These are phyloP conservation scores for Phytopythium chamaehyphon DNA, from an alignment of 352 stramenopile species.

Conservation along the genomic window DNA sequence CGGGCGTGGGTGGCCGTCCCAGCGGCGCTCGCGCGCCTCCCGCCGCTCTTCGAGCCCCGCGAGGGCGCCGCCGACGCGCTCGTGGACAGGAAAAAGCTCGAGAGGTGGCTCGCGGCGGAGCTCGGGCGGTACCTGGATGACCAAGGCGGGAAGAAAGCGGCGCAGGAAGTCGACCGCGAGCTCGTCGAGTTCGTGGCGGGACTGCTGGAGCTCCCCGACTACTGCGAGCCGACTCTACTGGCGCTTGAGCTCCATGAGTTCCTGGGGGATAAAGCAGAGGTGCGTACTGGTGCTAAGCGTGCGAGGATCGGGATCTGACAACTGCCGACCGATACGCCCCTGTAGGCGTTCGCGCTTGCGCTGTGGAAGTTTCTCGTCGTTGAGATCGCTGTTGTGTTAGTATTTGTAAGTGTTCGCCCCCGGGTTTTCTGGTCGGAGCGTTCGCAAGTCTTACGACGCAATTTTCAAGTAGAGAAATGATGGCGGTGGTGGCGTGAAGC, in stretches of 20 bases:
- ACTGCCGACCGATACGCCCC: constrained; percentile 1
- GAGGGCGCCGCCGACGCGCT: constrained; percentile 16
- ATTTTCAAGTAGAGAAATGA: no score
- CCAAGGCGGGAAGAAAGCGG: constrained; percentile 18
- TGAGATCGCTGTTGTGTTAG: constrained; percentile 43
- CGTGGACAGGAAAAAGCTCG: constrained; percentile 46
- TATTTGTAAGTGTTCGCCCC: constrained; percentile 36
- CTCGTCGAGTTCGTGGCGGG: constrained; percentile 63
- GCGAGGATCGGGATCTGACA: background rate
- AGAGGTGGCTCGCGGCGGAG: constrained; percentile 17
- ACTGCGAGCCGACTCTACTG: constrained; percentile 62
- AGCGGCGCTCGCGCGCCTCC: constrained; percentile 30
- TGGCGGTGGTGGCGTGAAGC: no score
- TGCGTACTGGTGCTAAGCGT: constrained; percentile 10
- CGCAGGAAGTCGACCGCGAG: constrained; percentile 42
- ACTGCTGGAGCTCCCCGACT: constrained; percentile 66
- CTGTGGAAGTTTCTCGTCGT: constrained; percentile 76
- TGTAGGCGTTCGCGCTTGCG: constrained; percentile 55
- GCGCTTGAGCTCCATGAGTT: constrained; percentile 70
- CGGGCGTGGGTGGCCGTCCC: constrained; percentile 48
- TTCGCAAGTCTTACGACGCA: no score
- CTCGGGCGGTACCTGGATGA: constrained; percentile 8
- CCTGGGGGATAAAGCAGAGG: constrained; percentile 29
- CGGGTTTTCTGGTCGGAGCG: no score
- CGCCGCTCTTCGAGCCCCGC: constrained; percentile 3